These are phyloP conservation scores for Nemania sp. DNA, from an alignment of 2,329 filamentous ascomycete genomes.

Conservation along the genomic window DNA sequence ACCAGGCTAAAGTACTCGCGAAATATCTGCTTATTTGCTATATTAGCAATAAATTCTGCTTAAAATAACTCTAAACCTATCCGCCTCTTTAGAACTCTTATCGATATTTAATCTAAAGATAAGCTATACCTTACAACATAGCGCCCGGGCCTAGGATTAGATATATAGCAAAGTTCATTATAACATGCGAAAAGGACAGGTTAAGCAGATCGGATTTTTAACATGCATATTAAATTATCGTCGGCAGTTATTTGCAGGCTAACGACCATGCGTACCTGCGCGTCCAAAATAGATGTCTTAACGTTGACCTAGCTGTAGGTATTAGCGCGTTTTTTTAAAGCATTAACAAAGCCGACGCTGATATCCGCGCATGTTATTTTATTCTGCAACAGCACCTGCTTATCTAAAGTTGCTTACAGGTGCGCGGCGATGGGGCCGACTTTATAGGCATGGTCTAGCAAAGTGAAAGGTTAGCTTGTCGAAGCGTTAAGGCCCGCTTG, in stretches of 20 bases:
- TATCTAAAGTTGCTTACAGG: slow-evolving; percentile 47
- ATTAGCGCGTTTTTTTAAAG: slow-evolving; percentile 45
- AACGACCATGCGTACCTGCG: slow-evolving; percentile 48
- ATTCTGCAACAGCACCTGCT: slow-evolving; percentile 47
- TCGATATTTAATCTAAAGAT: too few species aligned
- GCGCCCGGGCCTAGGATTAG: slow-evolving; percentile 48
- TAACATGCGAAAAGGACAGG: slow-evolving; percentile 49
- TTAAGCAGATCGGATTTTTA: slow-evolving; percentile 48
- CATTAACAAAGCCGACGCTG: slow-evolving; percentile 47
- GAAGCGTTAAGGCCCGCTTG: slow-evolving; percentile 39
- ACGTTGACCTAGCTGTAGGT: slow-evolving; percentile 52
- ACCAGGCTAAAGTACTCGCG: slow-evolving; percentile 46
- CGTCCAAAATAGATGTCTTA: slow-evolving; percentile 51
- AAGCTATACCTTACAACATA: slow-evolving; percentile 43
- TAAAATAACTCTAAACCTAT: too few species aligned
- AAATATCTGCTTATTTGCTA: slow-evolving; percentile 40
- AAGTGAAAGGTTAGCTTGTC: slow-evolving; percentile 39
- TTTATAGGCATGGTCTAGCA: slow-evolving; percentile 61
- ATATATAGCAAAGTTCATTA: slow-evolving; percentile 53
- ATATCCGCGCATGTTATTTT: slow-evolving; percentile 55
- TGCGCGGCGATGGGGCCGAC: slow-evolving; percentile 54
- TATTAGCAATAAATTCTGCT: neutral
- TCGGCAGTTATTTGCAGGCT: neutral
- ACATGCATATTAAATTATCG: slow-evolving; percentile 1
- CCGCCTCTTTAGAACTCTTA: too few species aligned